Conservation (phyloP, 257 asterid genomes). For the Solanum neorickii region DNA sequence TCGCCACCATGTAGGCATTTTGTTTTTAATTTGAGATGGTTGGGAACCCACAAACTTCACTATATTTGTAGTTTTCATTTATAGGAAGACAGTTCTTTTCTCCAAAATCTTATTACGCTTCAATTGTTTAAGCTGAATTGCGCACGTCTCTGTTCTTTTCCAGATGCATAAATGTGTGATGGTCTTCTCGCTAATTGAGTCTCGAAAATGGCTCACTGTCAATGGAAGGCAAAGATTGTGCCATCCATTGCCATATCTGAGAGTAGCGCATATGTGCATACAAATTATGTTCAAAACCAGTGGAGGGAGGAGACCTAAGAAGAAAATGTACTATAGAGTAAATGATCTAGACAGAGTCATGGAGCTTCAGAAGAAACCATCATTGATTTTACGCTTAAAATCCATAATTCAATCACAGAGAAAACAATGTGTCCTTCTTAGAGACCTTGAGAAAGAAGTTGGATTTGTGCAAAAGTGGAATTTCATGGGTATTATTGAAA, state of each 20-base stretch:
- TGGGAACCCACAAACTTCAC: neutral
- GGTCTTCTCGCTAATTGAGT: neutral
- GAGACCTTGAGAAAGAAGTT: constrained; percentile 96
- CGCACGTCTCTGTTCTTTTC: neutral
- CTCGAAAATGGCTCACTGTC: neutral
- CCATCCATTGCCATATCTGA: neutral
- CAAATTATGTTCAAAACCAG: constrained; percentile 48
- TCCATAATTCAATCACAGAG: constrained; percentile 69
- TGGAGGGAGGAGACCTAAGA: constrained; percentile 67
- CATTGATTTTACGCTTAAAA: constrained; percentile 48
- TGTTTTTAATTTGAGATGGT: no score
- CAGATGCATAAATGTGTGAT: neutral
- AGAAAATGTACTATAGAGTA: constrained; percentile 61
- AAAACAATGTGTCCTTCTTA: constrained; percentile 42
- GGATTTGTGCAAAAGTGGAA: constrained; percentile 96
- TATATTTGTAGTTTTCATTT: neutral
- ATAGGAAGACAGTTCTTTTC: neutral
- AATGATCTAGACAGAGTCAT: constrained; percentile 80
- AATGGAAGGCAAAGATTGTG: neutral
- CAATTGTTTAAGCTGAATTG: neutral
- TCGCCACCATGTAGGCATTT: neutral
- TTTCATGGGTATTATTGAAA: constrained; percentile 66
- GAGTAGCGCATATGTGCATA: constrained; percentile 12
- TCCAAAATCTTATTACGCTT: neutral
- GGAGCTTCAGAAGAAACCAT: constrained; percentile 83